Base-by-base conservation (phyloP, 192 early-diverging fungal species). In the Entomortierella parvispora region DNA sequence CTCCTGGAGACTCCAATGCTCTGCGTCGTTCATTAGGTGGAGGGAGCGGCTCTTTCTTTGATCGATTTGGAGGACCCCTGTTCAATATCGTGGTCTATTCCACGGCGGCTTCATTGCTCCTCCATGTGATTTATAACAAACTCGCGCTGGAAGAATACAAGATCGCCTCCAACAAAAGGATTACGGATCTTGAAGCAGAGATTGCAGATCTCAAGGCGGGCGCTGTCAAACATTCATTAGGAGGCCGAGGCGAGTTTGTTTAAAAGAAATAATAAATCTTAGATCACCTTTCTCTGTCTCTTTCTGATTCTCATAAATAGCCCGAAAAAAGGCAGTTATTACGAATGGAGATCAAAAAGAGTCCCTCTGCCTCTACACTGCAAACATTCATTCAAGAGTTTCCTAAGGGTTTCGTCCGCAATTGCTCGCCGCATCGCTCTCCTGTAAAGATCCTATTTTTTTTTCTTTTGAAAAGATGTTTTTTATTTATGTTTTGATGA, bases 201-300 rank as follows among this genome's bases (percentile, higher is more conserved):
- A 77, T 77, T 23, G 48, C 59, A 32, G 22, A 34, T 2, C 23
- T 77, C 12, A 77, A 68, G 53, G 32, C 25, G 2, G 37, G 37
- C 0, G 28, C 70, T 32, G 61, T 77, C 1, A 52, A 77, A 26
- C 74, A 77, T 40, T 33, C 74, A 11, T 9, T 64, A 4, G 74
- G 74, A 32, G 74, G 74, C 44, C 74, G 74, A 25, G 58, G 61
- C 31, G 74, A 77, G 66, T 77, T 77, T 68, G 45, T 77, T 14
- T 77, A 55, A 48, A 34, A n/a, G n/a, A n/a, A n/a, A n/a, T n/a
- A n/a, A n/a, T n/a, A n/a, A n/a, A n/a, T n/a, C n/a, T n/a, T n/a
- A n/a, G n/a, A n/a, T n/a, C n/a, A n/a, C n/a, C n/a, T n/a, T n/a
- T n/a, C n/a, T n/a, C n/a, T n/a, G n/a, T n/a, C n/a, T n/a, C n/a